Percentiles rank a stretch among this genome's conserved stretches.
phyloP scores from a whole-genome alignment of 495 filamentous ascomycete species.

The Bathelium albidoporum region DNA sequence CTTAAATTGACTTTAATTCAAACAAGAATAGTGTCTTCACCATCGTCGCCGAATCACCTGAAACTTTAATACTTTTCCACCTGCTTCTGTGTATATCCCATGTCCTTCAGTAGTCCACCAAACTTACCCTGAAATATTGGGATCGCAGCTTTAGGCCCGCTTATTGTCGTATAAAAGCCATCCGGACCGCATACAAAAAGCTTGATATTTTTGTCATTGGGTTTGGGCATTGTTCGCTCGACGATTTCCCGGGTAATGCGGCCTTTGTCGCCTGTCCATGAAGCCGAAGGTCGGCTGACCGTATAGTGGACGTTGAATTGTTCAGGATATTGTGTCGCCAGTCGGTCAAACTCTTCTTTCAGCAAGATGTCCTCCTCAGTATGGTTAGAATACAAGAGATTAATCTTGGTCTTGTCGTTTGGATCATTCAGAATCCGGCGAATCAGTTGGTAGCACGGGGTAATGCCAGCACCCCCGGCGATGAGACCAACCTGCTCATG shows the following conservation, averaged over 20 bases:
- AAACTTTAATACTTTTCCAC: background rate
- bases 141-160: background rate
- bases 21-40: no score
- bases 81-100: background rate
- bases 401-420: conserved; percentile 39
- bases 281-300: conserved; percentile 29
- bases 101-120: conserved; percentile 15
- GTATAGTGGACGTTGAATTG: conserved; percentile 41
- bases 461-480: conserved; percentile 48
- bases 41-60: background rate
- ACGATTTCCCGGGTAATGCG: conserved; percentile 30
- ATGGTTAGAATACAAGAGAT: conserved; percentile 35
- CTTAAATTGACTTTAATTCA: no score
- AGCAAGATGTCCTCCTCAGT: conserved; percentile 20
- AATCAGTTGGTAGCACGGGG: conserved; percentile 47
- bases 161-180: conserved; percentile 30
- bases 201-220: conserved; percentile 16
- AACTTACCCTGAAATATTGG: conserved; percentile 26
- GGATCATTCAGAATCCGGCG: conserved; percentile 43
- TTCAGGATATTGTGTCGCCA: conserved; percentile 30
- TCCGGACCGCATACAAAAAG: conserved; percentile 36
- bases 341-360: conserved; percentile 36
- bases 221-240: conserved; percentile 14
- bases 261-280: conserved; percentile 28
- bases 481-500: conserved; percentile 38